A percentile compares a stretch with the other conserved stretches of the same genome.
phyloP scores from a whole-genome alignment of 2,329 filamentous ascomycete species.

The Colletotrichum costaricense region DNA sequence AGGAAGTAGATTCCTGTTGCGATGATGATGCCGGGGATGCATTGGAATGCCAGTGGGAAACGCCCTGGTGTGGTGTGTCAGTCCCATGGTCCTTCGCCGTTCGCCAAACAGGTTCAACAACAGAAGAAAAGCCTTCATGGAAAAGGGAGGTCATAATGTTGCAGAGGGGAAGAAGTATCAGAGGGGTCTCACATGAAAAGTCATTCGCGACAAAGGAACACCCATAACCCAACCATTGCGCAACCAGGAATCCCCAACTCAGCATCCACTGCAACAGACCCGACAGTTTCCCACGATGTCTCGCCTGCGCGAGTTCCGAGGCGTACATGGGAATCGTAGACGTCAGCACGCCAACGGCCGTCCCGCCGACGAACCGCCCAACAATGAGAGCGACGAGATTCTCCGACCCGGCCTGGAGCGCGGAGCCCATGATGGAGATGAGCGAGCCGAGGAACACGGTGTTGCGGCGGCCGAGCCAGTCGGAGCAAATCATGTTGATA shows the following conservation, averaged over 20 bases:
- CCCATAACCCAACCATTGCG: slow-evolving; percentile 48
- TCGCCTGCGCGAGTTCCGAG: slow-evolving; percentile 52
- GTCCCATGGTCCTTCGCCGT: neutral
- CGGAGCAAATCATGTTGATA: slow-evolving; percentile 44
- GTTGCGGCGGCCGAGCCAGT: slow-evolving; percentile 44
- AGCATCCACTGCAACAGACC: slow-evolving; percentile 58
- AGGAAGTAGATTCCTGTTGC: slow-evolving; percentile 41
- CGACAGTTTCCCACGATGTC: slow-evolving; percentile 50
- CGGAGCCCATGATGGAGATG: slow-evolving; percentile 43
- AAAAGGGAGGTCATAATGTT: too few relatives aligned
- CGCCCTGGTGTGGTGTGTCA: slow-evolving; percentile 39
- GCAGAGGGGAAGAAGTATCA: slow-evolving; percentile 8
- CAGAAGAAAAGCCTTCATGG: neutral
- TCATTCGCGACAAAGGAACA: slow-evolving; percentile 41
- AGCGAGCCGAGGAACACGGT: slow-evolving; percentile 45
- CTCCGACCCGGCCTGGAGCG: slow-evolving; percentile 45
- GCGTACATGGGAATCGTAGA: slow-evolving; percentile 59
- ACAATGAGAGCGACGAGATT: slow-evolving; percentile 55
- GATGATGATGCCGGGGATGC: slow-evolving; percentile 40
- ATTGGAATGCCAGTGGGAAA: slow-evolving; percentile 47
- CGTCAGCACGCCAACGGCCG: slow-evolving; percentile 60
- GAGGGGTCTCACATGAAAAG: slow-evolving; percentile 42
- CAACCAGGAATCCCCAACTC: slow-evolving; percentile 53
- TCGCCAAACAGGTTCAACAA: neutral
- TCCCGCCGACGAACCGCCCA: slow-evolving; percentile 61